Evolutionary conservation across 306 rosid genomes (phyloP).

Genomic region (Malus orientalis): DNA sequence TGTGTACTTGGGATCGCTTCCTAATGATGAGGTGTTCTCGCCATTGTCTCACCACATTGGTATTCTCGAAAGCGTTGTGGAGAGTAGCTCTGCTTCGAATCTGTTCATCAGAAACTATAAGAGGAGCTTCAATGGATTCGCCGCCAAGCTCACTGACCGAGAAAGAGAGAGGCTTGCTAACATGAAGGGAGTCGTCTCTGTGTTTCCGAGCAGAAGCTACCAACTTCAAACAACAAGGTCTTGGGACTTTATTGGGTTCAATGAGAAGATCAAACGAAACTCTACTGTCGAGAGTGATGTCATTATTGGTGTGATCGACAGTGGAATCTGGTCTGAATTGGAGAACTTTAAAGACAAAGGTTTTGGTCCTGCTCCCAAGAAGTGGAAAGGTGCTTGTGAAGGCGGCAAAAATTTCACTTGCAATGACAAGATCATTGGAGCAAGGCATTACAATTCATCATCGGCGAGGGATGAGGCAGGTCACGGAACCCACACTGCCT

Average conservation of each 20-base stretch:
- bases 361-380: neutral
- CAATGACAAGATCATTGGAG: conserved; percentile 18
- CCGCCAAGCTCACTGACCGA: neutral
- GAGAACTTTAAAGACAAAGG: conserved; percentile 25
- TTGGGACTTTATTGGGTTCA: conserved; percentile 38
- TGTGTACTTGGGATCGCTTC: conserved; percentile 1
- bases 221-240: conserved; percentile 40
- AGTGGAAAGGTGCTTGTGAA: too few species aligned
- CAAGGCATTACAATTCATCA: neutral
- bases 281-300: neutral
- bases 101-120: neutral
- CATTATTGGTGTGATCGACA: conserved; percentile 29
- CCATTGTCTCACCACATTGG: neutral
- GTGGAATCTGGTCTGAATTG: conserved; percentile 38
- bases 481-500: neutral
- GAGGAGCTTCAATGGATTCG: conserved; percentile 16
- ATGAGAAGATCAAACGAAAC: neutral
- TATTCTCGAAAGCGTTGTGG: neutral
- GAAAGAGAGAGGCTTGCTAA: neutral
- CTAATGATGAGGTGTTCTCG: neutral
- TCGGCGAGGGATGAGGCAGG: neutral
- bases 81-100: neutral
- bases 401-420: conserved; percentile 14
- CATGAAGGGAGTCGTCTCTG: conserved; percentile 30
- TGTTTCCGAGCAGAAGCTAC: conserved; percentile 21